Evolutionary conservation across 2,329 filamentous ascomycete genomes (phyloP).

Genomic region (Trichoderma breve): DNA sequence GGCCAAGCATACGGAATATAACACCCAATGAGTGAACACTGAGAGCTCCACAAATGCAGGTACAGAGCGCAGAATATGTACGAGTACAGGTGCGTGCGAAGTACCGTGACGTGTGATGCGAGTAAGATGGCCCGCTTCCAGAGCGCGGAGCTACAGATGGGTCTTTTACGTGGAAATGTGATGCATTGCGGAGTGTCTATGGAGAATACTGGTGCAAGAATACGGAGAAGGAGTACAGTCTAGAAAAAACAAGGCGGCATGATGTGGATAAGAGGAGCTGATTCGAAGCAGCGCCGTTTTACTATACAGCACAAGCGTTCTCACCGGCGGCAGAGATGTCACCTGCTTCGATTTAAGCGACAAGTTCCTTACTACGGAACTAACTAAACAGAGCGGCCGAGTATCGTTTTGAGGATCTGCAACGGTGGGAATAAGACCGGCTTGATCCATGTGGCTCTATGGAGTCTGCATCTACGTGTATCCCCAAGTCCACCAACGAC

Average conservation of each 20-base stretch:
- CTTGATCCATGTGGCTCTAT: background rate
- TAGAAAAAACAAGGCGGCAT: background rate
- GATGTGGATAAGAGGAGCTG: background rate
- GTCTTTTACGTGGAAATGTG: background rate
- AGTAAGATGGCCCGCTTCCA: conserved; percentile 7
- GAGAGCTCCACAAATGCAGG: conserved; percentile 16
- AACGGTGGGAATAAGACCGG: background rate
- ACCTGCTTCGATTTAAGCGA: background rate
- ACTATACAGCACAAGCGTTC: background rate
- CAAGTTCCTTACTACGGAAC: background rate
- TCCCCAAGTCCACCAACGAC: background rate
- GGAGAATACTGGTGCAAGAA: background rate
- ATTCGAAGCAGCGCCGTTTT: background rate
- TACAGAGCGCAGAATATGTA: conserved; percentile 10
- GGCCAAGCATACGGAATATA: background rate
- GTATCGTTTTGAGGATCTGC: background rate
- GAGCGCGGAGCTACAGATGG: background rate
- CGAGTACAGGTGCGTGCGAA: background rate
- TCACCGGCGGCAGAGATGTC: background rate
- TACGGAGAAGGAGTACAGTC: background rate
- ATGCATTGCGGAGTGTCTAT: background rate
- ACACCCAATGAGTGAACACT: background rate
- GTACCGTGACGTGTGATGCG: background rate
- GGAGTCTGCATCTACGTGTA: background rate
- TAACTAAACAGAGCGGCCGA: background rate